These are phyloP conservation scores for Gardenia jasminoides DNA, from an alignment of 257 asterid species.

Conservation along the genomic window DNA sequence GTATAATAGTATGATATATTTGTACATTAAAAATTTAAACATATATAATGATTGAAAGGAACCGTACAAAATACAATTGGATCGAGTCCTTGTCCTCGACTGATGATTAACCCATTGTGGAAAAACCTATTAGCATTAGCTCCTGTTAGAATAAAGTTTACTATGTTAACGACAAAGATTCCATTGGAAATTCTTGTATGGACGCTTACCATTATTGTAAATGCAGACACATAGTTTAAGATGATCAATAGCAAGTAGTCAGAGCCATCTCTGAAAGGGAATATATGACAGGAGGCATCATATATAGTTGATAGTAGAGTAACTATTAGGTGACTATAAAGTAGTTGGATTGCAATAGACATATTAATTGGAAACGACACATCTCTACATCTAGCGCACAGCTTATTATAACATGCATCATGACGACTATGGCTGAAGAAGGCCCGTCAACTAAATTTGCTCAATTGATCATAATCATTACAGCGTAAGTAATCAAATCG, in stretches of 20 bases:
- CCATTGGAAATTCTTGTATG: neutral
- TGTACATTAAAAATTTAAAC: no score
- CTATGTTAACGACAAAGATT: neutral
- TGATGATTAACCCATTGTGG: no score
- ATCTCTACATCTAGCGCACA: no score
- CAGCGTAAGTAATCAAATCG: constrained; percentile 8
- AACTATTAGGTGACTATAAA: constrained; percentile 31
- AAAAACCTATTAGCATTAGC: neutral
- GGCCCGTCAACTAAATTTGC: constrained; percentile 42
- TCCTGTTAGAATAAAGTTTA: neutral
- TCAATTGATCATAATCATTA: constrained; percentile 23
- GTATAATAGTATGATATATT: no score
- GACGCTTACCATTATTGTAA: no score
- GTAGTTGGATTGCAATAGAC: constrained; percentile 19
- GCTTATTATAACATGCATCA: no score
- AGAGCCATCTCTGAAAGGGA: constrained; percentile 22
- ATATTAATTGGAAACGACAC: neutral
- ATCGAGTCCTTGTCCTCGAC: no score
- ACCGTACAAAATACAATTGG: no score
- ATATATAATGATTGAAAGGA: no score
- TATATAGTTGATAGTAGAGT: neutral
- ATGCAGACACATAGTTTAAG: neutral
- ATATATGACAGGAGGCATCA: constrained; percentile 8
- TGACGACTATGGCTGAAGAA: constrained; percentile 12
- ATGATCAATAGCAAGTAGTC: constrained; percentile 3